Conservation (phyloP, 345 rosid genomes). For the Acer campestre region DNA sequence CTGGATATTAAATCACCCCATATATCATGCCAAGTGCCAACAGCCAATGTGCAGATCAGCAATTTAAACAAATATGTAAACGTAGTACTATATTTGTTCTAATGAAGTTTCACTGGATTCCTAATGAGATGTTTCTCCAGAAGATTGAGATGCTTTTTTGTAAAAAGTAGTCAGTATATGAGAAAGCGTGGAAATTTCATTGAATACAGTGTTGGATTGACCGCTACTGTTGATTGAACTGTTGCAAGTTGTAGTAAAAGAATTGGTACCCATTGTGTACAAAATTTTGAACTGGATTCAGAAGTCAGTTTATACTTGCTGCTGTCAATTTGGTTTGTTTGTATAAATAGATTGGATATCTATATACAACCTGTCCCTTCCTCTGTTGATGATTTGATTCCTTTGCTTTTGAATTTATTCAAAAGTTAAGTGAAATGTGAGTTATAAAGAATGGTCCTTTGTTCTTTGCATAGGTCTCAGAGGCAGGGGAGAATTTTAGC, state of each 20-base stretch:
- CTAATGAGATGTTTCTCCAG: neutral
- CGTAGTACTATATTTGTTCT: neutral
- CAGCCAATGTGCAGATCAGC: neutral
- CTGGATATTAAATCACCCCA: neutral
- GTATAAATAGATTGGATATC: neutral
- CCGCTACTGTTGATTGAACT: neutral
- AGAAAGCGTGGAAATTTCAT: neutral
- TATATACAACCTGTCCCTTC: neutral
- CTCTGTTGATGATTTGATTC: neutral
- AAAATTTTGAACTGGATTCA: neutral
- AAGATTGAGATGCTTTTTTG: neutral
- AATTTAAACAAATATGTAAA: neutral
- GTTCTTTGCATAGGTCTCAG: conserved; percentile 60
- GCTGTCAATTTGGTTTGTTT: neutral
- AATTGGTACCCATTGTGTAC: too few relatives aligned
- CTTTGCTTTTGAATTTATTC: neutral
- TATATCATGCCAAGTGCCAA: neutral
- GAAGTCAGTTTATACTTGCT: conserved; percentile 4
- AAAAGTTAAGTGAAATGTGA: neutral
- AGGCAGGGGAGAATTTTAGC: conserved; percentile 97
- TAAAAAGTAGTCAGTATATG: neutral
- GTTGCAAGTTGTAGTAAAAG: neutral
- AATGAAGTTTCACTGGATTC: neutral
- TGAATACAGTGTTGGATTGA: neutral
- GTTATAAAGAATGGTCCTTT: conserved; percentile 16